Conservation (phyloP, 208 protist species). For the Leishmania martiniquensis region DNA sequence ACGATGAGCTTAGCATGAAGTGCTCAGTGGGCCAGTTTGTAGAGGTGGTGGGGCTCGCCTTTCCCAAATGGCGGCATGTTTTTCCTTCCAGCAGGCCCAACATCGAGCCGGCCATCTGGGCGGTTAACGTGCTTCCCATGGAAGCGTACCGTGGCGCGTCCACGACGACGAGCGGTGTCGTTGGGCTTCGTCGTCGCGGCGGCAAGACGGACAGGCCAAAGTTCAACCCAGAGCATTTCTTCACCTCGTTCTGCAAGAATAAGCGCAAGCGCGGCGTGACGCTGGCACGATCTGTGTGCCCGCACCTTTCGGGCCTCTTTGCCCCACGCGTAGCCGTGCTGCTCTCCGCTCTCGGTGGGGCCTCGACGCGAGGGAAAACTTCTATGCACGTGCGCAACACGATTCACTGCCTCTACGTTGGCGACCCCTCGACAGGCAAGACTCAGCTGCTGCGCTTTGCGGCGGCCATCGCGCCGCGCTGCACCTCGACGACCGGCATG, state of each 20-base stretch:
- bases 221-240: constrained; percentile 84
- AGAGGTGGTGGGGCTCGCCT: constrained; percentile 83
- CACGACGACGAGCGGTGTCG: constrained; percentile 19
- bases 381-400: constrained; percentile 84
- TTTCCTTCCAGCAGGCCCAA: constrained; percentile 60
- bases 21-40: constrained; percentile 88
- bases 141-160: constrained; percentile 75
- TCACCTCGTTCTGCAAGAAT: constrained; percentile 58
- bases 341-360: constrained; percentile 74
- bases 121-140: constrained; percentile 76
- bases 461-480: constrained; percentile 75
- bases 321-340: constrained; percentile 80
- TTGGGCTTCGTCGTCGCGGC: constrained; percentile 24
- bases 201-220: constrained; percentile 37
- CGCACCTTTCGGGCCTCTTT: constrained; percentile 84
- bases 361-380: constrained; percentile 61
- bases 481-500: constrained; percentile 91
- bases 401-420: constrained; percentile 98
- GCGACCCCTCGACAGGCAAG: constrained; percentile 99
- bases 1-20: constrained; percentile 82
- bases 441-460: constrained; percentile 91
- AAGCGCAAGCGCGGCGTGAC: constrained; percentile 49
- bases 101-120: constrained; percentile 84
- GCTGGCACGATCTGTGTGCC: constrained; percentile 63
- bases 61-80: constrained; percentile 71